Percentiles rank a stretch among this genome's conserved stretches.
These are phyloP conservation scores for Rusavskia elegans DNA, from an alignment of 495 filamentous ascomycete species.

Conservation along the genomic window DNA sequence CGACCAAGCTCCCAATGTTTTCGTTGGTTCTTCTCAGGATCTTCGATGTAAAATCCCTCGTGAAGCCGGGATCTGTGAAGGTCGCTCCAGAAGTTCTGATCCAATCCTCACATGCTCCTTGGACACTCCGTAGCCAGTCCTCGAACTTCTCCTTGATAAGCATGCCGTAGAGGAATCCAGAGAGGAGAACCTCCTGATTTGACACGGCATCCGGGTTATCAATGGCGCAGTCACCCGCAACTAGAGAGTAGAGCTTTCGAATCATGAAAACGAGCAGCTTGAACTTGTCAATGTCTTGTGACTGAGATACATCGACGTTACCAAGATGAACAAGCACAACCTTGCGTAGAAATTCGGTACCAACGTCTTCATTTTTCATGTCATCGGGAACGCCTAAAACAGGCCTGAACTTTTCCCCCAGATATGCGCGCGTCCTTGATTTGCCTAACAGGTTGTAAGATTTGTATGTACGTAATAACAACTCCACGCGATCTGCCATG, in stretches of 20 bases:
- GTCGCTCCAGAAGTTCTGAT: conserved; percentile 40
- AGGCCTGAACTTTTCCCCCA: conserved; percentile 78
- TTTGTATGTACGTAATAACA: conserved; percentile 86
- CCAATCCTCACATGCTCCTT: conserved; percentile 51
- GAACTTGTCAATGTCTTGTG: conserved; percentile 82
- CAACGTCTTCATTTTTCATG: conserved; percentile 71
- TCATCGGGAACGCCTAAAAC: conserved; percentile 68
- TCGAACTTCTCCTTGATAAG: conserved; percentile 89
- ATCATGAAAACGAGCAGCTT: conserved; percentile 92
- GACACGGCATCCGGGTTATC: conserved; percentile 95
- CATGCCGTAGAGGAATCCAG: conserved; percentile 86
- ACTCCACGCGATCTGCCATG: conserved; percentile 83
- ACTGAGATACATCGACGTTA: conserved; percentile 60
- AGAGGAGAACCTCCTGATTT: conserved; percentile 83
- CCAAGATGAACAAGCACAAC: conserved; percentile 85
- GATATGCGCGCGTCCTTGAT: conserved; percentile 59
- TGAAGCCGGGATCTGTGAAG: conserved; percentile 57
- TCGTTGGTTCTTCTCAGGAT: conserved; percentile 70
- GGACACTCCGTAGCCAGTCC: conserved; percentile 56
- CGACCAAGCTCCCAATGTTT: conserved; percentile 68
- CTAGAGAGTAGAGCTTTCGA: conserved; percentile 81
- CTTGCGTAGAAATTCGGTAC: conserved; percentile 75
- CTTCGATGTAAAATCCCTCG: conserved; percentile 59
- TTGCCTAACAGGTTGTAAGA: conserved; percentile 66
- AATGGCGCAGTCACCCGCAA: conserved; percentile 75